Conservation (phyloP, 148 eudicot species). For the Arctostaphylos glauca region DNA sequence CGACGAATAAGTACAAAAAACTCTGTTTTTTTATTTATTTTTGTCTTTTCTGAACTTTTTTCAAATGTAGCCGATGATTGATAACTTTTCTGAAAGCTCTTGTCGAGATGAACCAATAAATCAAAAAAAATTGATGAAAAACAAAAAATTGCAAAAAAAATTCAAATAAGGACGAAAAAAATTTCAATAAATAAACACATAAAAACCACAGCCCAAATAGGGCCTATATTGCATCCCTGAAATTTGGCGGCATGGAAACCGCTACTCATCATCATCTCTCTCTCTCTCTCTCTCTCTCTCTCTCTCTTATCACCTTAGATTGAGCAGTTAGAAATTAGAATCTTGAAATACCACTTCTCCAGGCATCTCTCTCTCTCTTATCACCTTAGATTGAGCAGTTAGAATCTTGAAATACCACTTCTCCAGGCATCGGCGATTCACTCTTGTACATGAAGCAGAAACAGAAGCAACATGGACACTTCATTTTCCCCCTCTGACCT, state of each 20-base stretch:
- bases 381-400: neutral
- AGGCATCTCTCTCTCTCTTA: neutral
- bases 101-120: too few species aligned
- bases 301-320: neutral
- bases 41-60: too few species aligned
- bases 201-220: too few species aligned
- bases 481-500: constrained; percentile 25
- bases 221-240: constrained; percentile 16
- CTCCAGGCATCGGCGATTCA: neutral
- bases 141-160: too few species aligned
- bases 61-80: too few species aligned
- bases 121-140: too few species aligned
- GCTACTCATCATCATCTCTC: constrained; percentile 15
- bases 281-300: neutral
- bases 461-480: constrained; percentile 12
- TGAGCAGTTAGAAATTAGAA: neutral
- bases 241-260: constrained; percentile 40
- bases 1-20: too few species aligned
- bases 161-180: too few species aligned
- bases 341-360: neutral
- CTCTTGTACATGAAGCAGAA: neutral
- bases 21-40: too few species aligned
- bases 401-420: neutral
- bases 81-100: too few species aligned
- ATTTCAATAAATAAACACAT: too few species aligned